Base-by-base conservation (phyloP, 257 asterid genomes). In the Craterostigma plantagineum region DNA sequence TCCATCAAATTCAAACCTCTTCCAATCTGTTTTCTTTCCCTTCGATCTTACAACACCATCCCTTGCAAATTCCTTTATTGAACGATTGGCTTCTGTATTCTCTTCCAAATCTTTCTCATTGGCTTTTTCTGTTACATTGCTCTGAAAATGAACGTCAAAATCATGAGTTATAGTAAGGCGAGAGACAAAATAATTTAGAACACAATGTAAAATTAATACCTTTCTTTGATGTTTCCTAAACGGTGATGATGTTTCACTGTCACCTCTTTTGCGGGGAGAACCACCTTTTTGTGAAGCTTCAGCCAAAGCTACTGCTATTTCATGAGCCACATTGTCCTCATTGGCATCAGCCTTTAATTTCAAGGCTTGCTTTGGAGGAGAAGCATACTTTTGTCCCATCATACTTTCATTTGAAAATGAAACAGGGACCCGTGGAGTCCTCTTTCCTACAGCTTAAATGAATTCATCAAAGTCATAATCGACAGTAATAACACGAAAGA, bases 341-440 rank as follows among this genome's bases (percentile, higher is more conserved):
- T 70, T 54, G 46, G 68, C 77, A 72, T 73, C 67, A 49, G 67
- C 63, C 50, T 72, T 69, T 48, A 58, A 48, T 35, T 65, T 76
- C 65, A 66, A 44, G 46, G 86, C 84, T 57, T 56, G 80, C 63
- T 65, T 72, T 40, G 65, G 52, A 11, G 92, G 79, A 46, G 90
- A 73, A 60, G 61, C 48, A 56, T 56, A 55, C 51, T 47, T 76
- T 48, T 63, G 85, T 47, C 68, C 70, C n/a, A 51, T 63, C 11
- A 18, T 35, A 55, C 60, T 77, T 35, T 69, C 92, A 59, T 39
- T 58, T 33, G 85, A 64, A 67, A 54, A 70, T 48, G 86, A 49
- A 35, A 83, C 85, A 7, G 98, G 95, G 65, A 74, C 61, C 56
- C 98, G 65, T 53, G 95, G 95, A 2, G 95, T 90, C 68, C 98